Conservation (phyloP, 164 flowering plant species). For the Aristolochia californica region DNA sequence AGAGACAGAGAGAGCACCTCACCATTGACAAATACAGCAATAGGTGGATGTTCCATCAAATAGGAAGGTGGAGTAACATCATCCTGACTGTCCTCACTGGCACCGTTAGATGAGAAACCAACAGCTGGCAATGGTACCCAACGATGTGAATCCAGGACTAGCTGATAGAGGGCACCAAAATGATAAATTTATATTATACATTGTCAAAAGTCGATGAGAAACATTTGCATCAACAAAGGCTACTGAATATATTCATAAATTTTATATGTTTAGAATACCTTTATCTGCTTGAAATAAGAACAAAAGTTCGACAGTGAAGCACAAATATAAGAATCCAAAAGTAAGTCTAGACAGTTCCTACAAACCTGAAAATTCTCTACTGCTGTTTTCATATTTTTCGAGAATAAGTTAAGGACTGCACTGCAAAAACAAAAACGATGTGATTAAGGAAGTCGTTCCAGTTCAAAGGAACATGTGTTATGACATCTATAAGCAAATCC, state of each 20-base stretch:
- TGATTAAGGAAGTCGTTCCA: background rate
- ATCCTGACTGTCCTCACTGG: constrained; percentile 62
- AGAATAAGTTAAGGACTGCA: constrained; percentile 84
- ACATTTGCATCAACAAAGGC: background rate
- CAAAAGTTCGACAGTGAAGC: background rate
- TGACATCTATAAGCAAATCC: background rate
- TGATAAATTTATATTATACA: constrained; percentile 1
- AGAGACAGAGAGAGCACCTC: constrained; percentile 2
- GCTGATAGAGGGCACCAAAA: constrained; percentile 26
- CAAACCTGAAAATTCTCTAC: constrained; percentile 95
- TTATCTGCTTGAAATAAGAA: background rate
- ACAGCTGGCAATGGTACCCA: constrained; percentile 94
- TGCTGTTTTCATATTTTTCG: constrained; percentile 78
- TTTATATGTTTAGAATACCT: background rate
- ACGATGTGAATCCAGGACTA: constrained; percentile 92
- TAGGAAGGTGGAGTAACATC: constrained; percentile 88
- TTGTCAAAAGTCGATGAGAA: background rate
- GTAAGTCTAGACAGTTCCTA: background rate
- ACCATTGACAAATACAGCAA: constrained; percentile 95
- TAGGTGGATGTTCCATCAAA: constrained; percentile 97
- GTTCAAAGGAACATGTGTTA: too few species aligned
- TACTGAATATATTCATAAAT: background rate
- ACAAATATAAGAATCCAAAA: constrained; percentile 2
- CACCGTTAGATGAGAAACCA: constrained; percentile 52
- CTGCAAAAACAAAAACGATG: constrained; percentile 30